phyloP scores from a whole-genome alignment of 2,329 filamentous ascomycete genomes.

The Fusarium oligoseptatum region DNA sequence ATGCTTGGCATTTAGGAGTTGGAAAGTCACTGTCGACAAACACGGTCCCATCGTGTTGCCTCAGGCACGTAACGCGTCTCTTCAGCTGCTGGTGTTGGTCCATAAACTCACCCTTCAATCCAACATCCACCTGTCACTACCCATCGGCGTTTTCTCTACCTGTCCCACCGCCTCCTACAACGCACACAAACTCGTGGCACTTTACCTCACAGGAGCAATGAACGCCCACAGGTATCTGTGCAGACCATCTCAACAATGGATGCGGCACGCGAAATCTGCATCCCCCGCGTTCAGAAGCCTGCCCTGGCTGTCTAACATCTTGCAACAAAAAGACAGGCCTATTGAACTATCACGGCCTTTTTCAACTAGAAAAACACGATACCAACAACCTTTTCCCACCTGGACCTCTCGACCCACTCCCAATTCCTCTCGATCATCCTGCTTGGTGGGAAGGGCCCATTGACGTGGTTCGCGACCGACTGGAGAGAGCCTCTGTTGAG shows the following conservation, averaged over 20 bases:
- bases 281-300: not conserved
- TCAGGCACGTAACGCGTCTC: not conserved
- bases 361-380: not conserved
- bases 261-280: not conserved
- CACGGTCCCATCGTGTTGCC: not conserved
- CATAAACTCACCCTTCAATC: not conserved
- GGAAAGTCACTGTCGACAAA: not conserved
- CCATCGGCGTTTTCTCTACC: not conserved
- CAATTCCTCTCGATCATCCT: not conserved
- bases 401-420: not conserved
- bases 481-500: not conserved
- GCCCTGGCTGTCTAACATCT: not conserved
- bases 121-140: not conserved
- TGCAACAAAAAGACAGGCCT: not conserved
- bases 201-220: not conserved
- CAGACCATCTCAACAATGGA: not conserved
- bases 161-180: too few relatives aligned
- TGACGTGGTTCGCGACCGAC: not conserved
- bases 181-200: not conserved
- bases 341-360: not conserved
- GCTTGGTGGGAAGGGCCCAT: not conserved
- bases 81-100: not conserved
- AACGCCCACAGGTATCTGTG: not conserved
- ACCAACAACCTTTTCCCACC: not conserved
- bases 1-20: not conserved